Conservation (phyloP, 1,139 yeast genomes). For the Sugiyamaella xylanicola region DNA sequence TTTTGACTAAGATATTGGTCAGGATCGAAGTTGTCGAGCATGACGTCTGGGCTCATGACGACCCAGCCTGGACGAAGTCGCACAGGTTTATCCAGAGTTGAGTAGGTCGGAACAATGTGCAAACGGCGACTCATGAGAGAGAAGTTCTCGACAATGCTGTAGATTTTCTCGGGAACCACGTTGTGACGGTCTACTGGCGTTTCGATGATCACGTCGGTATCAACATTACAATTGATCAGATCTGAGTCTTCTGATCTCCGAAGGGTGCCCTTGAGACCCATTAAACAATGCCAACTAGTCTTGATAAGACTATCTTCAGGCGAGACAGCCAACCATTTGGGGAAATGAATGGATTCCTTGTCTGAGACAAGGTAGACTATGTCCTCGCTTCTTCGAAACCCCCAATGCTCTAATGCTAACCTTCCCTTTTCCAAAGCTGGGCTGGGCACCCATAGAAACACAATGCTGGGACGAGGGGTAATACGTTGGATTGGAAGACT, state of each 20-base stretch:
- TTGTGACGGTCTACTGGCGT: constrained; percentile 40
- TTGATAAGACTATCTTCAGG: constrained; percentile 31
- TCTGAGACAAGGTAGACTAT: constrained; percentile 60
- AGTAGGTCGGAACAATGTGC: constrained; percentile 75
- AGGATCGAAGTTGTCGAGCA: constrained; percentile 68
- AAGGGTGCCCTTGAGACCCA: constrained; percentile 95
- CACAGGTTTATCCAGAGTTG: constrained; percentile 51
- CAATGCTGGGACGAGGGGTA: constrained; percentile 81
- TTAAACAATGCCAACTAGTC: constrained; percentile 86
- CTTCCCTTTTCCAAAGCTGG: constrained; percentile 61
- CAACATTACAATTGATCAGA: constrained; percentile 87
- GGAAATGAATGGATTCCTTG: constrained; percentile 32
- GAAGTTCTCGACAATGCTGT: constrained; percentile 86
- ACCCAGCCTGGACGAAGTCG: constrained; percentile 89
- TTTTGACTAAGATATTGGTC: constrained; percentile 48
- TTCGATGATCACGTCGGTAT: constrained; percentile 80
- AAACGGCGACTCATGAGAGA: constrained; percentile 77
- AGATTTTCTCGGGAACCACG: constrained; percentile 77
- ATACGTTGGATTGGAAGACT: constrained; percentile 70
- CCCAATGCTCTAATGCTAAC: constrained; percentile 59
- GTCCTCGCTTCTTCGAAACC: constrained; percentile 88
- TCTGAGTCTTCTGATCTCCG: constrained; percentile 81
- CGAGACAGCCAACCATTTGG: constrained; percentile 28
- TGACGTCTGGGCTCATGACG: constrained; percentile 78
- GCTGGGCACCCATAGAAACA: constrained; percentile 80